phyloP scores from a whole-genome alignment of 306 rosid genomes.

The Cyamopsis tetragonoloba region DNA sequence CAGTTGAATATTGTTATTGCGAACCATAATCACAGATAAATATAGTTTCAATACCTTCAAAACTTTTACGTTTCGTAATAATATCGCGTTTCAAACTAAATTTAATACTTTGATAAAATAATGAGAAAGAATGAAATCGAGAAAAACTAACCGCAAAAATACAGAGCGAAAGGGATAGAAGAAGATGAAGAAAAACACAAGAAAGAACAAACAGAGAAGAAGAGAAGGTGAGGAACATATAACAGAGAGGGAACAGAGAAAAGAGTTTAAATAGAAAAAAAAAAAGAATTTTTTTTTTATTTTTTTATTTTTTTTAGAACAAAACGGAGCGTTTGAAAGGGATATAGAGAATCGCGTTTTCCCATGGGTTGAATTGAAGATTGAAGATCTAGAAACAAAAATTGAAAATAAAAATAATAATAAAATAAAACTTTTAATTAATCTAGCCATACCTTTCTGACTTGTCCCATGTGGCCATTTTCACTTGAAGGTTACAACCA shows the following conservation, averaged over 20 bases:
- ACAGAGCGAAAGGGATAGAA: neutral
- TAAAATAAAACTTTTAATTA: neutral
- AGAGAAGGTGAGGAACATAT: neutral
- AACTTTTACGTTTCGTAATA: too few species aligned
- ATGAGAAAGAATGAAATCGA: too few species aligned
- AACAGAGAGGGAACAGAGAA: neutral
- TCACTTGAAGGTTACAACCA: neutral
- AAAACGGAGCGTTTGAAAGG: too few species aligned
- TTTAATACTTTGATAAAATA: too few species aligned
- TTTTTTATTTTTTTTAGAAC: too few species aligned
- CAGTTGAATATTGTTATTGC: too few species aligned
- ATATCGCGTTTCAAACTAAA: too few species aligned
- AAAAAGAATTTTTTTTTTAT: too few species aligned
- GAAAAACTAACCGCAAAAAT: neutral
- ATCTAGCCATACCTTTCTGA: neutral
- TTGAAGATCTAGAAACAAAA: neutral
- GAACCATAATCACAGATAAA: too few species aligned
- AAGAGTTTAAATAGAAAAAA: slow-evolving; percentile 18
- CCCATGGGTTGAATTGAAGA: neutral
- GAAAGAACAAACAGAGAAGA: too few species aligned
- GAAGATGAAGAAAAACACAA: neutral
- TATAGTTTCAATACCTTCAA: too few species aligned
- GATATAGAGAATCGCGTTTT: too few species aligned
- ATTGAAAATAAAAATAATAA: neutral
- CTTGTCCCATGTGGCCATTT: neutral